Evolutionary conservation across 2,329 filamentous ascomycete species (phyloP).

Genomic region (Fonsecaea monophora): DNA sequence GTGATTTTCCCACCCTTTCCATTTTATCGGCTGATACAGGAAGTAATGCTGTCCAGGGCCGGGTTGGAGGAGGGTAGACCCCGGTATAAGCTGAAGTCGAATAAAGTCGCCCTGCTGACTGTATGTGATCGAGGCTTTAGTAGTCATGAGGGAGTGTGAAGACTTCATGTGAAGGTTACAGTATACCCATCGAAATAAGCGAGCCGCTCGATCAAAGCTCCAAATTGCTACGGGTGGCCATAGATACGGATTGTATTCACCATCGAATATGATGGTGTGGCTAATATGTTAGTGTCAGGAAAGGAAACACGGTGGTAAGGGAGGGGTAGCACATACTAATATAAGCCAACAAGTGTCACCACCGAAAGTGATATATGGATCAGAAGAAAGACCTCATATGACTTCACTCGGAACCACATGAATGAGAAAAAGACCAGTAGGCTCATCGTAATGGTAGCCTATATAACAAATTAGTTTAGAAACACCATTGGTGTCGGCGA

Average conservation of each 20-base stretch:
- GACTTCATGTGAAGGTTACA: conserved; percentile 52
- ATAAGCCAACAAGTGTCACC: conserved; percentile 55
- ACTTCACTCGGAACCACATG: conserved; percentile 53
- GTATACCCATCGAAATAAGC: conserved; percentile 52
- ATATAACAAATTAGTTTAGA: conserved; percentile 6
- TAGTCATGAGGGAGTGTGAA: conserved; percentile 43
- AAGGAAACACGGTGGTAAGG: background rate
- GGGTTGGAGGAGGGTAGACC: conserved; percentile 45
- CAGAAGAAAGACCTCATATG: conserved; percentile 53
- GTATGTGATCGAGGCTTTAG: conserved; percentile 52
- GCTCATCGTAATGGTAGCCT: conserved; percentile 46
- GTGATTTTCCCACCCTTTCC: conserved; percentile 59
- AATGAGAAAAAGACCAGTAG: conserved; percentile 54
- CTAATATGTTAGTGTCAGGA: conserved; percentile 40
- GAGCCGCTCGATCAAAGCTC: conserved; percentile 55
- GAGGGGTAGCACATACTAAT: conserved; percentile 49
- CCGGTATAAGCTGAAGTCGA: conserved; percentile 53
- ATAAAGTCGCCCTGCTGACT: conserved; percentile 54
- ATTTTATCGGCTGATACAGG: conserved; percentile 54
- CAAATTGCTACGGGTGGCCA: conserved; percentile 60
- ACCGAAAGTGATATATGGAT: conserved; percentile 50
- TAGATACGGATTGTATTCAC: conserved; percentile 59
- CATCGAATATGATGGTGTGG: conserved; percentile 57
- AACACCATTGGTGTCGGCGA: background rate
- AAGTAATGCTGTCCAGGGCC: conserved; percentile 59